Evolutionary conservation across 305 asterid species (phyloP), one percentile per base, ranked within the genome.

Genomic region (Rubia occidens): DNA sequence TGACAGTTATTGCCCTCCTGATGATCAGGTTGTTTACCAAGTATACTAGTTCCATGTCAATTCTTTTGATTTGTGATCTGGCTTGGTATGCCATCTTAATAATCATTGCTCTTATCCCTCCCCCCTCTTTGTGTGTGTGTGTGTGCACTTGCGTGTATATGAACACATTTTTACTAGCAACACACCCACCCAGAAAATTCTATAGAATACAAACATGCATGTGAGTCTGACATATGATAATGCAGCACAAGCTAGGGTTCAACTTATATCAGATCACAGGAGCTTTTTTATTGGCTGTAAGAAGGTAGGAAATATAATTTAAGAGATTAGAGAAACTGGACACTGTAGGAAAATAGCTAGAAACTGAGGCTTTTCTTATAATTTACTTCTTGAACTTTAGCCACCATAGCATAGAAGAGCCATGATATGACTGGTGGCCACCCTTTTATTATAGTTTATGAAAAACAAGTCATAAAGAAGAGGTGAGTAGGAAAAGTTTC

Each of bases 1-100:
- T 78, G 89, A 84, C 60, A 90, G 84, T 81, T 90, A 85, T 80
- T 94, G 98, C 62, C 97, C 98, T 61, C 97, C 98, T 35, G 80
- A 90, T 83, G 98, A 94, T 78, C 98, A 94, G 96, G 98, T 94
- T 49, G 40, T 44, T 37, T 71, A 71, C 68, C 55, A 66, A 59
- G 15, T 75, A 4, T 61, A 60, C 72, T 37, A 10, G 67, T 62
- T 58, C n/a, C 21, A 32, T 45, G 62, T 64, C 3, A 6, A 75
- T 32, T 49, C 21, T 15, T 17, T 39, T 53, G 20, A 3, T 53
- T 59, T 24, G n/a, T 43, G 32, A 14, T 17, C 68, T 8, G n/a
- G 53, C 43, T 39, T 24, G 1, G 8, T 42, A 13, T 9, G 53
- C 20, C 18, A 10, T 55, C 61, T 55, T 24, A 59, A 15, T 11